phyloP scores from a whole-genome alignment of 2,329 filamentous ascomycete genomes.

The Diplocarpon mali region DNA sequence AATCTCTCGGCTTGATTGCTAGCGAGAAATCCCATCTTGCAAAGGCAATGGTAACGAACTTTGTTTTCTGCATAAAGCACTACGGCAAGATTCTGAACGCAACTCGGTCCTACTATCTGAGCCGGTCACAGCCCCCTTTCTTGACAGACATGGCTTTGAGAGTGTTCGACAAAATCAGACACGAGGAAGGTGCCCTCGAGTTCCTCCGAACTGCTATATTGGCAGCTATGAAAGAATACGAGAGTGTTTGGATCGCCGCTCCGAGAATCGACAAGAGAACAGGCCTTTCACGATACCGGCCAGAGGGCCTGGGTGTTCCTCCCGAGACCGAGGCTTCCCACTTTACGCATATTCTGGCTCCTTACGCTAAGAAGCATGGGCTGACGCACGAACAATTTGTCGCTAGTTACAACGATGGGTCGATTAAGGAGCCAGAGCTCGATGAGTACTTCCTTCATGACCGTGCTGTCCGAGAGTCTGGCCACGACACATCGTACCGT shows the following conservation, averaged over 20 bases:
- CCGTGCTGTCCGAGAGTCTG: slow-evolving; percentile 87
- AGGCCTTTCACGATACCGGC: slow-evolving; percentile 41
- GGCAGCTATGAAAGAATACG: slow-evolving; percentile 75
- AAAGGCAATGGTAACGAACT: slow-evolving; percentile 91
- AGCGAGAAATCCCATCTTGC: slow-evolving; percentile 79
- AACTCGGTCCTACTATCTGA: slow-evolving; percentile 90
- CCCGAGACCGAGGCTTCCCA: slow-evolving; percentile 46
- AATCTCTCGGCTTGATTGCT: slow-evolving; percentile 77
- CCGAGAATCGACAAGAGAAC: slow-evolving; percentile 39
- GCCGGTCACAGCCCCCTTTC: slow-evolving; percentile 90
- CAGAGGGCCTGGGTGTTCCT: slow-evolving; percentile 41
- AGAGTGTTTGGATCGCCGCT: slow-evolving; percentile 25
- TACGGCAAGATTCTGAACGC: slow-evolving; percentile 98
- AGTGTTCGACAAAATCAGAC: slow-evolving; percentile 87
- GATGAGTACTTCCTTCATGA: slow-evolving; percentile 96
- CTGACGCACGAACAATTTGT: slow-evolving; percentile 82
- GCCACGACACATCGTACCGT: slow-evolving; percentile 92
- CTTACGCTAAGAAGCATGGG: slow-evolving; percentile 44
- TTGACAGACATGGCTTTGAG: slow-evolving; percentile 93
- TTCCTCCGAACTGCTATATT: slow-evolving; percentile 73
- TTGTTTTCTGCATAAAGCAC: slow-evolving; percentile 96
- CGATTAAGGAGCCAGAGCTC: slow-evolving; percentile 72
- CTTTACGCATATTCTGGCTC: slow-evolving; percentile 34
- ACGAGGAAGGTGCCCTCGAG: slow-evolving; percentile 49
- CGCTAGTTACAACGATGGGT: slow-evolving; percentile 69